Evolutionary conservation across 352 stramenopile genomes (phyloP).

Genomic region (Labyrinthula sp.): DNA sequence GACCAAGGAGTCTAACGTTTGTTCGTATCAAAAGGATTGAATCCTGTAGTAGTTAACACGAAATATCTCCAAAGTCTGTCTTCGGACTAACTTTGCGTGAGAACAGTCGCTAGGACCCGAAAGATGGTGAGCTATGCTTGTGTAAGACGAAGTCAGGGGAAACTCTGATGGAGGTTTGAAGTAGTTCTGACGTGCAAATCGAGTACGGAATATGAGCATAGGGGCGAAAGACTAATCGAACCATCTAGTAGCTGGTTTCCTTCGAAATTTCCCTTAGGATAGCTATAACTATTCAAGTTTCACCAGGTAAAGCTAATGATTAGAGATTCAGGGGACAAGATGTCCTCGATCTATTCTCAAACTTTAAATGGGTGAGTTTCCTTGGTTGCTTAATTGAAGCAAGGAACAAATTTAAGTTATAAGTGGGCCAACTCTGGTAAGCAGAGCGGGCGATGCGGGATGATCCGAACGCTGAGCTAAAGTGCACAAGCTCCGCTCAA

Average conservation of each 20-base stretch:
- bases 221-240: slow-evolving; percentile 70
- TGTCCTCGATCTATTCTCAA: slow-evolving; percentile 52
- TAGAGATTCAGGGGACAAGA: slow-evolving; percentile 48
- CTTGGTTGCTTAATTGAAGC: slow-evolving; percentile 50
- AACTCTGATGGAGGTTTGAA: slow-evolving; percentile 55
- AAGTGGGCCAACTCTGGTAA: slow-evolving; percentile 55
- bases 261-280: slow-evolving; percentile 68
- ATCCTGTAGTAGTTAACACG: slow-evolving; percentile 50
- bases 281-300: slow-evolving; percentile 52
- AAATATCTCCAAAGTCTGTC: slow-evolving; percentile 40
- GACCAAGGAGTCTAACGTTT: slow-evolving; percentile 63
- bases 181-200: slow-evolving; percentile 67
- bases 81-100: slow-evolving; percentile 44
- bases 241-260: slow-evolving; percentile 65
- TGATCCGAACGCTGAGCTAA: slow-evolving; percentile 57
- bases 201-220: slow-evolving; percentile 67
- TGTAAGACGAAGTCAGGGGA: slow-evolving; percentile 52
- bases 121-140: slow-evolving; percentile 71
- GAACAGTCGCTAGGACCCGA: slow-evolving; percentile 56
- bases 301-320: slow-evolving; percentile 56
- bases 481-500: slow-evolving; percentile 51
- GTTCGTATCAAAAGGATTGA: too few species aligned
- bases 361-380: slow-evolving; percentile 59
- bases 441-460: slow-evolving; percentile 53
- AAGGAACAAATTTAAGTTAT: slow-evolving; percentile 44